Base-by-base conservation (phyloP, 2,329 filamentous ascomycete species). In the Trichophaea hybrida region DNA sequence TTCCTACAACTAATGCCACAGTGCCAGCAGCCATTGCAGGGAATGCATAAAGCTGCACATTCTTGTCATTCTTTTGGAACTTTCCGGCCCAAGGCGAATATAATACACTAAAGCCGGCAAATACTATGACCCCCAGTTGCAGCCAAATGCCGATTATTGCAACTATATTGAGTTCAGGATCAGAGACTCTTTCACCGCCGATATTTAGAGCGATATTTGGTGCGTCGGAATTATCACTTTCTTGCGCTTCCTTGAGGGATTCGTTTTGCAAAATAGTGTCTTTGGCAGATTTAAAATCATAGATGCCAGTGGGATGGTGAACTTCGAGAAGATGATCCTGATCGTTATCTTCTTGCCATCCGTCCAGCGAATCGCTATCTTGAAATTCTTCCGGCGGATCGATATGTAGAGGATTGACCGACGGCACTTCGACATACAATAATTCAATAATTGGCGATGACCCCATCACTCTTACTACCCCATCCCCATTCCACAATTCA, bases 11-110 rank as follows among this genome's bases (percentile, higher is more conserved):
- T 8, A 74, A 46, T 0, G 70, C 1, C 0, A 69, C 0, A 0
- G 71, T 73, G 1, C 54, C 54, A 33, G 40, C 17, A n/a, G 17
- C 8, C 38, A 57, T 33, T 34, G 65, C 66, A 1, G 69, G 68
- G 53, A 67, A 70, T 0, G 70, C 67, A 54, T 72, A 70, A 7
- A 5, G 15, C 31, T 31, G 24, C 13, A 55, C 53, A 6, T 8
- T 6, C 8, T 38, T 10, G 12, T 32, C 35, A 32, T 55, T 31
- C 53, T 55, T 55, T 6, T 31, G 6, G 35, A 55, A 55, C 6
- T 35, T 40, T 43, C 6, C 7, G 7, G 13, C 2, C 4, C 6
- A 1, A 53, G 54, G 0, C 17, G 56, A 24, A 1, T 3, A 24
- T 15, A 55, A 55, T 7, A 55, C 46, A n/a, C 15, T 43, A 13